Evolutionary conservation across 148 eudicot species (phyloP), one percentile per base, ranked within the genome.

Genomic region (Limonium bicolor): DNA sequence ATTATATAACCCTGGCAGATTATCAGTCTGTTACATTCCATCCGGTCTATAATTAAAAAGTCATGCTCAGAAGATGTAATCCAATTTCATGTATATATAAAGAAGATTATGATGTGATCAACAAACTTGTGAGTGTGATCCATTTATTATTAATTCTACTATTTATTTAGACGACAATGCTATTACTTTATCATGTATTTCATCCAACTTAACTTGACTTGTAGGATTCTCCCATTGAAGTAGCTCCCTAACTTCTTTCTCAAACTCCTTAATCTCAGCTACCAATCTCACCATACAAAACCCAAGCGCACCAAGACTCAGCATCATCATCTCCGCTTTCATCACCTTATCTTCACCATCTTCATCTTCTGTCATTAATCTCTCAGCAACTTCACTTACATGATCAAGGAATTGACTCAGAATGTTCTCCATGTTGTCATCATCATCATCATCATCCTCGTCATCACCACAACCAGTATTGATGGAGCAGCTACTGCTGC

Each of bases 201-300:
- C 83, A 60, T 65, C 46, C 51, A 78, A 72, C 54, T 72, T 68
- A 15, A 83, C 58, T 10, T 58, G 67, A 21, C 56, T 60, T 23
- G 72, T 51, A 8, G 94, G 87, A 63, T 78, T 83, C 58, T 78
- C 86, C 94, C 83, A 75, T 37, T 83, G 87, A 17, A 78, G 41
- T 60, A 83, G 61, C 46, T 83, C 94, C 50, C 60, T 66, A 0
- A 83, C 31, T 22, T 35, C 77, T 31, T 63, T 78, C 59, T 75
- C 94, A 50, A 78, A 50, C 63, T 78, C 87, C 30, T 11, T 60
- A 0, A 65, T 67, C 44, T 76, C 80, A 49, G 27, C 69, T 55
- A 74, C 58, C 41, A 83, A 31, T 46, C 57, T 24, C n/a, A 54
- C 57, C 66, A 78, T 65, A 69, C 94, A 83, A 48, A 62, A 83